Conservation (phyloP, 805 yeast genomes). For the Lachancea waltii region DNA sequence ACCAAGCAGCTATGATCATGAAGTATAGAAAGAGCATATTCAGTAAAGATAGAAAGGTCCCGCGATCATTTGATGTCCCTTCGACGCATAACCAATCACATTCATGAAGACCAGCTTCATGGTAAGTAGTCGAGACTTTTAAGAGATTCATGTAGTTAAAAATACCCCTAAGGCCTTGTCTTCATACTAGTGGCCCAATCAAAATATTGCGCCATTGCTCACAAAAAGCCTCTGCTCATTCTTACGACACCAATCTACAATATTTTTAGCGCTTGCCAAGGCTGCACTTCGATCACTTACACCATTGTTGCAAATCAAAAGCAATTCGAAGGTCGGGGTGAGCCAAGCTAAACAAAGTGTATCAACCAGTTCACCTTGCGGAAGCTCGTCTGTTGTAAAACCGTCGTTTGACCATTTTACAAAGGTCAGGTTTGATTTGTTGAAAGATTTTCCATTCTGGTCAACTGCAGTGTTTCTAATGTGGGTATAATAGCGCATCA, state of each 20-base stretch:
- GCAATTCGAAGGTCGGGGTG: conserved; percentile 56
- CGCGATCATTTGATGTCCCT: conserved; percentile 9
- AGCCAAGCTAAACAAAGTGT: conserved; percentile 46
- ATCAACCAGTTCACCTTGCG: conserved; percentile 17
- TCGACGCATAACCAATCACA: neutral
- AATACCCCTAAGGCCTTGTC: neutral
- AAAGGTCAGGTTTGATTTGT: conserved; percentile 41
- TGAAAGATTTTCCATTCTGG: conserved; percentile 26
- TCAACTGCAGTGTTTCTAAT: conserved; percentile 21
- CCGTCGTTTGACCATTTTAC: conserved; percentile 35
- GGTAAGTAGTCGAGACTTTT: no score
- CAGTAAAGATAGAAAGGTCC: conserved; percentile 17
- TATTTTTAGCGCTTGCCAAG: conserved; percentile 52
- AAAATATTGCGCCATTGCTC: conserved; percentile 65
- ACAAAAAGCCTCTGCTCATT: conserved; percentile 67
- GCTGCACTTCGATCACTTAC: conserved; percentile 48
- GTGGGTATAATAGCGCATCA: conserved; percentile 25
- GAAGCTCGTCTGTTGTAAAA: conserved; percentile 5
- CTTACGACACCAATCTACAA: conserved; percentile 70
- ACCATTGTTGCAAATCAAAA: conserved; percentile 48
- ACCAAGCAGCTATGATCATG: conserved; percentile 15
- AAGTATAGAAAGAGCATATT: conserved; percentile 12
- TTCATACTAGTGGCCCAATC: conserved; percentile 1
- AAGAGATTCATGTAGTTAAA: no score
- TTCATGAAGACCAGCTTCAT: neutral